These are phyloP conservation scores for Friedmanniomyces endolithicus DNA, from an alignment of 495 filamentous ascomycete genomes.

Conservation along the genomic window DNA sequence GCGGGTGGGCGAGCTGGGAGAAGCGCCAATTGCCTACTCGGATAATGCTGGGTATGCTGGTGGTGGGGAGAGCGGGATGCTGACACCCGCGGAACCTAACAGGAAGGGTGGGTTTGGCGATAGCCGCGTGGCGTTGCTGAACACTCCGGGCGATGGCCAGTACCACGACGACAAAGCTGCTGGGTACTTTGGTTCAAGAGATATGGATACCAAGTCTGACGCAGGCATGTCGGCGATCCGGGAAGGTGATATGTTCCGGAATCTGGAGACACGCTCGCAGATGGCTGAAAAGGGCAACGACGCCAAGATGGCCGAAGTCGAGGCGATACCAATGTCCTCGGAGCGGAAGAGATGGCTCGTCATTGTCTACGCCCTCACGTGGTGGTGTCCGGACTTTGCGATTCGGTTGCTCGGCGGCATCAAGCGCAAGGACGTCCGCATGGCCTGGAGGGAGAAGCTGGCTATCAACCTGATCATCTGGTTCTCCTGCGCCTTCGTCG, in stretches of 20 bases:
- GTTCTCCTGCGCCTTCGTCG: conserved; percentile 62
- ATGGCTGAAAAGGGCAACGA: conserved; percentile 94
- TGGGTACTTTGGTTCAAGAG: conserved; percentile 71
- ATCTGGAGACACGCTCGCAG: conserved; percentile 82
- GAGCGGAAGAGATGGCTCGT: conserved; percentile 86
- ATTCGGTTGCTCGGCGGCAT: conserved; percentile 72
- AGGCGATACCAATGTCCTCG: conserved; percentile 63
- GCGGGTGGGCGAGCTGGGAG: conserved; percentile 43
- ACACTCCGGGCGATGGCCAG: conserved; percentile 44
- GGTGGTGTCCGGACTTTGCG: conserved; percentile 71
- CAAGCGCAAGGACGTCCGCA: conserved; percentile 82
- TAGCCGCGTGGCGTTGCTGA: conserved; percentile 58
- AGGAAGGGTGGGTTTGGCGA: conserved; percentile 41
- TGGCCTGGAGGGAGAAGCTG: conserved; percentile 92
- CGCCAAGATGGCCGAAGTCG: conserved; percentile 79
- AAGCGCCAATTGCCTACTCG: conserved; percentile 34
- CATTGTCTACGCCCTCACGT: conserved; percentile 77
- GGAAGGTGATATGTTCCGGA: conserved; percentile 93
- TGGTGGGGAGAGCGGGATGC: conserved; percentile 23
- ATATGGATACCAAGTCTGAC: conserved; percentile 77
- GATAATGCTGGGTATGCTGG: conserved; percentile 23
- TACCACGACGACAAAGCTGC: conserved; percentile 59
- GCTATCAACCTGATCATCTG: conserved; percentile 98
- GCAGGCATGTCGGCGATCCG: conserved; percentile 80
- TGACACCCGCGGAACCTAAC: conserved; percentile 34